phyloP scores from a whole-genome alignment of 1,284 basidiomycete species.

The Trichosporon sp. region DNA sequence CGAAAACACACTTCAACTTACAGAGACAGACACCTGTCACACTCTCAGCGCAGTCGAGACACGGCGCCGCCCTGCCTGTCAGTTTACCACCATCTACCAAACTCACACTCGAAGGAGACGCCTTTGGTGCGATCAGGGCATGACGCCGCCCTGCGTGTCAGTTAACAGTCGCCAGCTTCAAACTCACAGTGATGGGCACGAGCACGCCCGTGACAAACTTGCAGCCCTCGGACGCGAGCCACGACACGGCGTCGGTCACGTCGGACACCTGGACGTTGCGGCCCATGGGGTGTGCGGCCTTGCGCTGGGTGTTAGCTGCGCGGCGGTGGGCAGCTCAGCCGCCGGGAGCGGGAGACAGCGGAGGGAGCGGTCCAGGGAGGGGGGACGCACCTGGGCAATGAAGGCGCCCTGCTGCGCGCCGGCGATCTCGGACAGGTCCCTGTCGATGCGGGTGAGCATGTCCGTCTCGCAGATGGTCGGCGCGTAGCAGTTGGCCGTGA shows the following conservation, averaged over 20 bases:
- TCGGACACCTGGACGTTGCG: neutral
- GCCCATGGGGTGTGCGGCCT: neutral
- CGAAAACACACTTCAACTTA: too few relatives aligned
- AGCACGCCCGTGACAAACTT: slow-evolving; percentile 1
- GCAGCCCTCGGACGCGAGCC: neutral
- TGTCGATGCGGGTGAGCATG: slow-evolving; percentile 38
- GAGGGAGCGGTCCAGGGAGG: neutral
- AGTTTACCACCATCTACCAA: too few relatives aligned
- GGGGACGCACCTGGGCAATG: neutral
- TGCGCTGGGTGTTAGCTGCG: neutral
- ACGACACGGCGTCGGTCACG: neutral
- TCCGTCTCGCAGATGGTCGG: slow-evolving; percentile 51
- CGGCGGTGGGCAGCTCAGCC: too few relatives aligned
- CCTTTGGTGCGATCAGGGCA: too few relatives aligned
- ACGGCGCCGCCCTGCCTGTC: too few relatives aligned
- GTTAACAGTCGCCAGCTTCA: neutral
- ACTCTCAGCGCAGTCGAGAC: too few relatives aligned
- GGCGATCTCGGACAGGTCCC: slow-evolving; percentile 6
- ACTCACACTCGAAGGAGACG: too few relatives aligned
- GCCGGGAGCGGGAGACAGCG: too few relatives aligned
- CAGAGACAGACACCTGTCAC: too few relatives aligned
- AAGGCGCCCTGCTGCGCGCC: slow-evolving; percentile 8
- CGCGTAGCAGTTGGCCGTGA: slow-evolving; percentile 57
- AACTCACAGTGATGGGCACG: slow-evolving; percentile 2
- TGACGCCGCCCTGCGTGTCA: slow-evolving; percentile 1